Conservation (phyloP, 148 eudicot genomes). For the Nyssa sinensis region DNA sequence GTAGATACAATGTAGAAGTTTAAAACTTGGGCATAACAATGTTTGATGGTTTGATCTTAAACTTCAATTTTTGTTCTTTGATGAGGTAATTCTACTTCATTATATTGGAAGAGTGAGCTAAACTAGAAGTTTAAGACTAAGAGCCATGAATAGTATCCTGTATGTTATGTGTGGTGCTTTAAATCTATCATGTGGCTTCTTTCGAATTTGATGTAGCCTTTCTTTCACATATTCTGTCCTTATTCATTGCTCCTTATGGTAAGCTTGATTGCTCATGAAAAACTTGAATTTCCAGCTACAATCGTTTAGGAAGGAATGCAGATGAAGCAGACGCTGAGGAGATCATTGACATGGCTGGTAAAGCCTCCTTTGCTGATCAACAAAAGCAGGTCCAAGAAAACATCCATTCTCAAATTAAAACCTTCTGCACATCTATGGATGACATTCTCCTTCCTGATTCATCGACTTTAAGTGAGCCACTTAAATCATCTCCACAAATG, state of each 20-base stretch:
- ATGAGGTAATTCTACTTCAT: neutral
- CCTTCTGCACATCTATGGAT: slow-evolving; percentile 66
- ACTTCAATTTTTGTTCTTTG: too few species aligned
- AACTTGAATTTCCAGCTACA: slow-evolving; percentile 52
- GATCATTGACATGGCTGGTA: slow-evolving; percentile 77
- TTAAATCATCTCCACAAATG: slow-evolving; percentile 30
- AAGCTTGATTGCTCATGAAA: slow-evolving; percentile 13
- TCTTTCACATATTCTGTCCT: too few species aligned
- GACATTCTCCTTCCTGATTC: slow-evolving; percentile 64
- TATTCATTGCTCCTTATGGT: too few species aligned
- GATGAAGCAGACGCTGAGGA: slow-evolving; percentile 82
- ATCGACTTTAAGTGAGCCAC: slow-evolving; percentile 22
- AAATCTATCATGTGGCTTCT: neutral
- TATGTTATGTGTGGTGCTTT: too few species aligned
- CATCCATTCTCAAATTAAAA: slow-evolving; percentile 62
- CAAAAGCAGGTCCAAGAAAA: slow-evolving; percentile 87
- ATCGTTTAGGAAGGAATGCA: slow-evolving; percentile 78
- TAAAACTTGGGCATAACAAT: too few species aligned
- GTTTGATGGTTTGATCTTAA: too few species aligned
- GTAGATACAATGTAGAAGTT: too few species aligned
- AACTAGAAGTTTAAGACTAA: neutral
- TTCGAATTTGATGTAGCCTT: neutral
- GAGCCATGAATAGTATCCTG: too few species aligned
- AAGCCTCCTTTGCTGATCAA: slow-evolving; percentile 78
- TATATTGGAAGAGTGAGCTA: neutral